Evolutionary conservation across 345 rosid species (phyloP), one percentile per base, ranked within the genome.

Genomic region (Linum lewisii): DNA sequence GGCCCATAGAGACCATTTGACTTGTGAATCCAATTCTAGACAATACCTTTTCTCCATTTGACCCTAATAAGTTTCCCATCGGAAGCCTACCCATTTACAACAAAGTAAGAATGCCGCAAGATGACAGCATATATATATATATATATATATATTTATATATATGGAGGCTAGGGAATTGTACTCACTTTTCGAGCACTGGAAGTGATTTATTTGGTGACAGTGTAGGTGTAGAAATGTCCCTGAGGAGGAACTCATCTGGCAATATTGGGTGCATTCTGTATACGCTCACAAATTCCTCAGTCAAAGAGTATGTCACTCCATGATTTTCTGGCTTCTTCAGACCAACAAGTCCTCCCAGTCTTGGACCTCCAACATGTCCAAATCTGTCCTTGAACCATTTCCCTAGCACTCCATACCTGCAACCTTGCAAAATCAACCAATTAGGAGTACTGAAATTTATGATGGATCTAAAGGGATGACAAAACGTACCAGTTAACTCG

Each of bases 1-100:
- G 84, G 16, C 90, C 90, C 90, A 84, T 81, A 53, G 90, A 84
- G 1, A 84, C 83, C 67, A 84, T 63, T 53, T 70, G 68, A 29
- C 59, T 59, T 0, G 59, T 64, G 51, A 79, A 79, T 57, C 86
- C 90, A 57, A 79, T 78, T 45, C 55, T 24, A 20, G 77, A 21
- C 37, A 71, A 57, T 22, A 26, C 50, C 59, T 60, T 57, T 58
- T 79, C 84, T 59, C 90, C 90, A 19, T 63, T 51, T 0, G 29
- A 68, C 8, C 90, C 86, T 42, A 76, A 59, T 65, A 79, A 21
- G 19, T 73, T 24, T 16, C 4, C 53, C 75, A 82, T 53, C 5
- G 75, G 58, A 7, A 80, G 36, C 64, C 84, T 79, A 29, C n/a
- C 37, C 5, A 38, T 36, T 3, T 23, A 54, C 57, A 54, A 21